Evolutionary conservation across 495 filamentous ascomycete genomes (phyloP).

Genomic region (Podospora fimiseda): DNA sequence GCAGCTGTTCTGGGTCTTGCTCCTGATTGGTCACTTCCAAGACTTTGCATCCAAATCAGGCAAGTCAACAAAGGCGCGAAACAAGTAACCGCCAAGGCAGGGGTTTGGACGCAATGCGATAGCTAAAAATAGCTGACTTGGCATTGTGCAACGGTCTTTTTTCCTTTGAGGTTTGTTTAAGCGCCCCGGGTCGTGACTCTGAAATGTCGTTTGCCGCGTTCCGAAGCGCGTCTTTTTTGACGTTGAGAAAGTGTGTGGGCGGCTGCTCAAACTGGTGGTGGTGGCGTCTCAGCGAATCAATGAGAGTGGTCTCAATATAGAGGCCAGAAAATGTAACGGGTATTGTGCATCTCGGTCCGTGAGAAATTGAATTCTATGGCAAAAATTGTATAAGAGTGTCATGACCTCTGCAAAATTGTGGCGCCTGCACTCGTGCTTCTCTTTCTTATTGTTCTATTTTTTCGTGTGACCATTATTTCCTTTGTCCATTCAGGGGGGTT

Average conservation of each 20-base stretch:
- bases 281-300: background rate
- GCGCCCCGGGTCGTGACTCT: background rate
- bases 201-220: background rate
- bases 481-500: conserved; percentile 1
- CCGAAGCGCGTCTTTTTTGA: background rate
- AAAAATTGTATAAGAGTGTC: too few species aligned
- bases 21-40: too few species aligned
- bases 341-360: too few species aligned
- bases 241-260: background rate
- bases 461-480: background rate
- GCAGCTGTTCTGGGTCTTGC: too few species aligned
- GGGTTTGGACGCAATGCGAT: too few species aligned
- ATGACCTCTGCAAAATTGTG: too few species aligned
- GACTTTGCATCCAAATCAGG: too few species aligned
- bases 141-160: background rate
- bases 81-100: too few species aligned
- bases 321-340: background rate
- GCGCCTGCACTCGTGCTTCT: too few species aligned
- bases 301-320: background rate
- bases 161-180: background rate
- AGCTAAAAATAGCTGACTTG: too few species aligned
- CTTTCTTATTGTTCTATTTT: background rate
- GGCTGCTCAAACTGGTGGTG: background rate
- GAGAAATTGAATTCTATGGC: too few species aligned
- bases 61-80: too few species aligned